Conservation (phyloP, 805 yeast species). For the Brettanomyces naardenensis region DNA sequence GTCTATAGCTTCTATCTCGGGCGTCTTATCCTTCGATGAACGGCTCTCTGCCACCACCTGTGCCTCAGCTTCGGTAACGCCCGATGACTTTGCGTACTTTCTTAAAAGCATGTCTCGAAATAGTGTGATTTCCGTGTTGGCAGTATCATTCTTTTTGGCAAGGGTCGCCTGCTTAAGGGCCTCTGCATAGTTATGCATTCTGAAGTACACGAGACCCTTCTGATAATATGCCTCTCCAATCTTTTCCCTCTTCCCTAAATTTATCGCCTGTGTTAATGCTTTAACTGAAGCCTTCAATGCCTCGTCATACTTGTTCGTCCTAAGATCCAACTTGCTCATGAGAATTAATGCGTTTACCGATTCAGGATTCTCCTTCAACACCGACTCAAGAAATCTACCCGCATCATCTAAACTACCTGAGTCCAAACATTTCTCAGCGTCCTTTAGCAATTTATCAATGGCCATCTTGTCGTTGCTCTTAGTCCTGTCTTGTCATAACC, state of each 20-base stretch:
- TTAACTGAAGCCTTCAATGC: constrained; percentile 39
- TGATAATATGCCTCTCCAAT: constrained; percentile 43
- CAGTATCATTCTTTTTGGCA: constrained; percentile 35
- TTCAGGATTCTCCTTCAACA: constrained; percentile 34
- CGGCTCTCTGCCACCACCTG: no score
- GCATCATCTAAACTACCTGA: constrained; percentile 39
- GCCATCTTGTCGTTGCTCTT: no score
- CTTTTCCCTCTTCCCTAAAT: constrained; percentile 36
- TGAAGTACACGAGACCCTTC: constrained; percentile 39
- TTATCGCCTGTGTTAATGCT: constrained; percentile 36
- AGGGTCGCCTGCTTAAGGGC: constrained; percentile 35
- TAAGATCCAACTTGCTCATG: constrained; percentile 42
- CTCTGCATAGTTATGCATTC: constrained; percentile 30
- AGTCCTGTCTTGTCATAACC: no score
- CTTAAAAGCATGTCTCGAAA: constrained; percentile 36
- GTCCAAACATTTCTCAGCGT: constrained; percentile 36
- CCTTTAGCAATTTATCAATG: constrained; percentile 16
- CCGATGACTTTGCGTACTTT: constrained; percentile 25
- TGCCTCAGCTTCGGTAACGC: constrained; percentile 23
- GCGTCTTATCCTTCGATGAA: no score
- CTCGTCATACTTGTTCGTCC: constrained; percentile 36
- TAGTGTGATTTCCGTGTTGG: constrained; percentile 39
- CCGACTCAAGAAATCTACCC: constrained; percentile 28
- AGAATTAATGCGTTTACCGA: constrained; percentile 41
- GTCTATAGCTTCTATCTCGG: no score